These are phyloP conservation scores for Nemania sp. DNA, from an alignment of 2,329 filamentous ascomycete genomes.

Conservation along the genomic window DNA sequence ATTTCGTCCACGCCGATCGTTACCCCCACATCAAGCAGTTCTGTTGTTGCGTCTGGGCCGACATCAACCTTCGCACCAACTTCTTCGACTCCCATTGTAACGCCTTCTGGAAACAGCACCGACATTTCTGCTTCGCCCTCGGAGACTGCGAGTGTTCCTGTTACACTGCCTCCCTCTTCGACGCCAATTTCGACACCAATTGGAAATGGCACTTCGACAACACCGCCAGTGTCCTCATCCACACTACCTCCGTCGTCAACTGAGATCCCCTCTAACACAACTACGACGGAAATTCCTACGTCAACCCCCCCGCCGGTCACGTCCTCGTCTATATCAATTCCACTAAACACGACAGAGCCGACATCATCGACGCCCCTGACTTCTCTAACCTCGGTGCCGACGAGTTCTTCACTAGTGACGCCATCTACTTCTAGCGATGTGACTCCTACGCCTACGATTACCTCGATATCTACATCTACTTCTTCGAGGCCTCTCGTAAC, in stretches of 20 bases:
- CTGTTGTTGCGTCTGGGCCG: slow-evolving; percentile 31
- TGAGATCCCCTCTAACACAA: slow-evolving; percentile 27
- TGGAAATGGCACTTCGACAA: slow-evolving; percentile 34
- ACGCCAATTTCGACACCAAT: slow-evolving; percentile 15
- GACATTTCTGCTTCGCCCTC: slow-evolving; percentile 36
- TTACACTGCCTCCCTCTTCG: slow-evolving; percentile 32
- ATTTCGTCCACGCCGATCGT: background rate
- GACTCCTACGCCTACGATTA: slow-evolving; percentile 34
- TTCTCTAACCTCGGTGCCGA: slow-evolving; percentile 19
- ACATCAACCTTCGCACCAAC: slow-evolving; percentile 32
- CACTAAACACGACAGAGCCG: slow-evolving; percentile 28
- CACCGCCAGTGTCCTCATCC: slow-evolving; percentile 23
- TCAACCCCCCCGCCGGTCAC: slow-evolving; percentile 19
- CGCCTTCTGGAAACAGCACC: slow-evolving; percentile 40
- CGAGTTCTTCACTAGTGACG: slow-evolving; percentile 26
- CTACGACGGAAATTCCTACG: slow-evolving; percentile 20
- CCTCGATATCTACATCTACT: slow-evolving; percentile 22
- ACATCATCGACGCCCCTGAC: too few species aligned
- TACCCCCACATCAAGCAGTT: slow-evolving; percentile 14
- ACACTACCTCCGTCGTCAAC: slow-evolving; percentile 22
- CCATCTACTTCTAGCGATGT: slow-evolving; percentile 33
- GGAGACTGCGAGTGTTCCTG: slow-evolving; percentile 36
- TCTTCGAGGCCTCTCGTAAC: slow-evolving; percentile 48
- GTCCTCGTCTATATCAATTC: slow-evolving; percentile 29
- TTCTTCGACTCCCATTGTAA: slow-evolving; percentile 26